Percentiles rank a stretch among this genome's conserved stretches.
Conservation (phyloP, 805 yeast genomes). For the Wickerhamiella slavikovae region DNA sequence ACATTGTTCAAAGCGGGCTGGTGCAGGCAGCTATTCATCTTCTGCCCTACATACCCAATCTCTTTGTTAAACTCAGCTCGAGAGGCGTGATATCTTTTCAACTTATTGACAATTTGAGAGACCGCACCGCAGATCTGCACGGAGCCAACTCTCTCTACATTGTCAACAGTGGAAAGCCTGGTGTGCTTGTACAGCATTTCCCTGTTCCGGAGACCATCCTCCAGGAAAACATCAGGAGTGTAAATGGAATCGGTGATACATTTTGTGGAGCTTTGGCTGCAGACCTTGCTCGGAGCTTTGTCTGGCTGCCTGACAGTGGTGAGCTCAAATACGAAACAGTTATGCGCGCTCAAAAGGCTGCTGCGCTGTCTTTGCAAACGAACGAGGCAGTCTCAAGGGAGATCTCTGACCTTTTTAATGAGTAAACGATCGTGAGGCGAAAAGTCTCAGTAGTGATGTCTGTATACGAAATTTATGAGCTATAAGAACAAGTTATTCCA, state of each 20-base stretch:
- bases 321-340: slow-evolving; percentile 13
- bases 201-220: slow-evolving; percentile 20
- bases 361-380: slow-evolving; percentile 17
- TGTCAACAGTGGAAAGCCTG: slow-evolving; percentile 16
- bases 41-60: slow-evolving; percentile 51
- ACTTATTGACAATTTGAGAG: slow-evolving; percentile 13
- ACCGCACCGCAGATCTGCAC: slow-evolving; percentile 11
- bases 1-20: slow-evolving; percentile 17
- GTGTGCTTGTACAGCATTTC: slow-evolving; percentile 45
- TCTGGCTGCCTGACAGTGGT: slow-evolving; percentile 18
- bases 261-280: slow-evolving; percentile 44
- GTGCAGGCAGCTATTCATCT: slow-evolving; percentile 50
- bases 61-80: slow-evolving; percentile 46
- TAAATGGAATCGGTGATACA: slow-evolving; percentile 82
- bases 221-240: slow-evolving; percentile 31
- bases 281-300: slow-evolving; percentile 15
- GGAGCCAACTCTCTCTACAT: slow-evolving; percentile 10
- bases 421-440: no score
- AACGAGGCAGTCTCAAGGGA: slow-evolving; percentile 14
- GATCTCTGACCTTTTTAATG: slow-evolving; percentile 4
- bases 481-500: neutral
- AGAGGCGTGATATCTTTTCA: slow-evolving; percentile 35
- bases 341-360: slow-evolving; percentile 19
- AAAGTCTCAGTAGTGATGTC: neutral
- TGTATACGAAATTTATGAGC: neutral